A percentile compares a stretch with the other conserved stretches of the same genome.
Conservation (phyloP, 208 protist genomes). For the Borovskyia barvae region DNA sequence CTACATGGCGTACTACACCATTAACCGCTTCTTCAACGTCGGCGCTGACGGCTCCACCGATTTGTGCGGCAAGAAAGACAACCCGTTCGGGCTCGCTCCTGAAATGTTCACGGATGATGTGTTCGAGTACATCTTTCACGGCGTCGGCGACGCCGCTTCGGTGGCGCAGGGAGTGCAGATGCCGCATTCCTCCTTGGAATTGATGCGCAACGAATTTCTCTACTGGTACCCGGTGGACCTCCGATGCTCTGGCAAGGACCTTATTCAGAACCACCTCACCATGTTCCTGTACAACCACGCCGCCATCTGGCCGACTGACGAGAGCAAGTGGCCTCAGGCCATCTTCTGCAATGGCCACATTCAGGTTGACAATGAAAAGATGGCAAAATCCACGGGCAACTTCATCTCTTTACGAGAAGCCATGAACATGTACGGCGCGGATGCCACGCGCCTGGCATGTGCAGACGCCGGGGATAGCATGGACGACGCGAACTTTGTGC, state of each 20-base stretch:
- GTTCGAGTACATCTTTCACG: conserved; percentile 96
- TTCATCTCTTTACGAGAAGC: conserved; percentile 96
- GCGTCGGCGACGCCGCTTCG: conserved; percentile 50
- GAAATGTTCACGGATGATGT: conserved; percentile 93
- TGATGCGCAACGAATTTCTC: conserved; percentile 96
- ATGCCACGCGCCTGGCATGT: conserved; percentile 96
- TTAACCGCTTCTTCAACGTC: conserved; percentile 97
- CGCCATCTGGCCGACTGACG: conserved; percentile 95
- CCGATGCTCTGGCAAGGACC: conserved; percentile 99
- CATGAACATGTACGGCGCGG: conserved; percentile 83
- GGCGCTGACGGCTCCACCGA: conserved; percentile 41
- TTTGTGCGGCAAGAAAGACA: conserved; percentile 47
- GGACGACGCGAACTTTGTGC: conserved; percentile 99
- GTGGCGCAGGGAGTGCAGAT: conserved; percentile 54
- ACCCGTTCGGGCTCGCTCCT: conserved; percentile 86
- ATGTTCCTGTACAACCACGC: conserved; percentile 99
- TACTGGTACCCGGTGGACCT: conserved; percentile 99
- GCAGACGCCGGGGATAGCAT: conserved; percentile 98
- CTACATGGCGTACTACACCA: conserved; percentile 99
- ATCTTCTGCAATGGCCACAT: conserved; percentile 99
- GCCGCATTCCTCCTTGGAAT: conserved; percentile 61
- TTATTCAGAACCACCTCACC: conserved; percentile 99
- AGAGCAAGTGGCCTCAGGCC: conserved; percentile 80
- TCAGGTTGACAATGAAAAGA: conserved; percentile 98
- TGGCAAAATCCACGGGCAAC: conserved; percentile 99